phyloP scores from a whole-genome alignment of 2,329 filamentous ascomycete species.

The Ophiocordyceps camponoti-floridani region DNA sequence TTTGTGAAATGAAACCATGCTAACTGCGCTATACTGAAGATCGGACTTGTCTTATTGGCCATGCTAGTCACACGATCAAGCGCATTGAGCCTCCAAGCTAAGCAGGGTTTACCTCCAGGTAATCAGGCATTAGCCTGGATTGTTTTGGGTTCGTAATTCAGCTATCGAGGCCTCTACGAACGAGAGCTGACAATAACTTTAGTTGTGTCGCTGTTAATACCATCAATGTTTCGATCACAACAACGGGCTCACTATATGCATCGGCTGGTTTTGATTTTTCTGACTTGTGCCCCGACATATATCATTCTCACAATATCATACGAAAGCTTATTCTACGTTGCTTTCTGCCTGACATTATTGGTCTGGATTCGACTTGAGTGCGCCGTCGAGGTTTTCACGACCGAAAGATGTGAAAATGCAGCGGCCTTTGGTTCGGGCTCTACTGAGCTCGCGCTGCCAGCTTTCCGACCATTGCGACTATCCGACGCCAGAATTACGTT shows the following conservation, averaged over 20 bases:
- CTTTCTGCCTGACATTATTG: conserved; percentile 66
- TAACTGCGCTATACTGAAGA: conserved; percentile 15
- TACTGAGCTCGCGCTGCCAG: background rate
- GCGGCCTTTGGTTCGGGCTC: background rate
- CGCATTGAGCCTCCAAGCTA: conserved; percentile 68
- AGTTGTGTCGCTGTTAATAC: conserved; percentile 62
- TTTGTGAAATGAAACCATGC: conserved; percentile 2
- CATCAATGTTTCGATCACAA: conserved; percentile 62
- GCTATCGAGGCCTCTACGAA: background rate
- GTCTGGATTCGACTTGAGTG: conserved; percentile 90
- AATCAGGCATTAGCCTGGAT: conserved; percentile 79
- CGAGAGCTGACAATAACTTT: background rate
- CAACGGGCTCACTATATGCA: conserved; percentile 83
- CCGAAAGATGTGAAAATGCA: conserved; percentile 2
- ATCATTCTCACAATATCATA: conserved; percentile 95
- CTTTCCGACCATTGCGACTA: conserved; percentile 51
- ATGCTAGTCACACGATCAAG: conserved; percentile 80
- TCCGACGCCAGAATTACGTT: conserved; percentile 77
- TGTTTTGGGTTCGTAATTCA: conserved; percentile 44
- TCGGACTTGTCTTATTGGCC: conserved; percentile 63
- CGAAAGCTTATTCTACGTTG: conserved; percentile 88
- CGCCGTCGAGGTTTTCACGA: conserved; percentile 28
- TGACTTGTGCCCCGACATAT: conserved; percentile 84
- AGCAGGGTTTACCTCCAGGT: conserved; percentile 65
- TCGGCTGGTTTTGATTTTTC: conserved; percentile 71